Evolutionary conservation across 148 eudicot species (phyloP), one percentile per base, ranked within the genome.

Genomic region (Rhododendron molle): DNA sequence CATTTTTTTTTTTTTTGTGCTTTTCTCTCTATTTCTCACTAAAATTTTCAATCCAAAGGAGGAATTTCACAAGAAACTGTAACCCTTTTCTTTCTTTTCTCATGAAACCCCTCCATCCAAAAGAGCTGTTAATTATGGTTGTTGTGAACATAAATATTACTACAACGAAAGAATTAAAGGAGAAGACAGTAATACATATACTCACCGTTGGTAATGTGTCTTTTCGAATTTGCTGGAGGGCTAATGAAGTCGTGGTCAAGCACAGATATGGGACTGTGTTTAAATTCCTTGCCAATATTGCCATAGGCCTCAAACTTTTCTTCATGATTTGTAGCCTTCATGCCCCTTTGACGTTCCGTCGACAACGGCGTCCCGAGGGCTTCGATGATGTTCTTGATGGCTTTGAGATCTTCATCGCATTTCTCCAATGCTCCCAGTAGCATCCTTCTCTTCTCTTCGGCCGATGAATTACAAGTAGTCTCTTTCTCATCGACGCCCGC

Each of bases 401-500:
- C 85, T 85, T 91, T 91, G 85, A 95, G 88, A 71, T 95, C 98
- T 86, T 94, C 95, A 74, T 95, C 95, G 46, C 98, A 95, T 76
- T 90, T 95, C 88, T 95, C 94, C 89, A 95, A 82, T 20, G 96
- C 98, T 34, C 91, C 89, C 46, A 94, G 20, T 23, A 95, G 89
- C 89, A 85, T 89, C 85, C 95, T 88, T 90, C 90, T 91, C 85
- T 92, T 92, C 85, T 85, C 87, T 46, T 88, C 87, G 28, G 86
- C 83, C 18, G 81, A 21, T 28, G 81, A 76, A 1, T 83, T 62
- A 47, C 79, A 56, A 11, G 84, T 81, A 36, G 11, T 13, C 7
- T 89, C 91, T 0, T 90, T 91, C 36, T 71, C 50, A 87, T 77
- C 10, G 92, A 91, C 90, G 82, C 90, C 93, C 88, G 89, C 92